Evolutionary conservation across 768 basidiomycete species (phyloP).

Genomic region (Macrolepiota fuliginosa): DNA sequence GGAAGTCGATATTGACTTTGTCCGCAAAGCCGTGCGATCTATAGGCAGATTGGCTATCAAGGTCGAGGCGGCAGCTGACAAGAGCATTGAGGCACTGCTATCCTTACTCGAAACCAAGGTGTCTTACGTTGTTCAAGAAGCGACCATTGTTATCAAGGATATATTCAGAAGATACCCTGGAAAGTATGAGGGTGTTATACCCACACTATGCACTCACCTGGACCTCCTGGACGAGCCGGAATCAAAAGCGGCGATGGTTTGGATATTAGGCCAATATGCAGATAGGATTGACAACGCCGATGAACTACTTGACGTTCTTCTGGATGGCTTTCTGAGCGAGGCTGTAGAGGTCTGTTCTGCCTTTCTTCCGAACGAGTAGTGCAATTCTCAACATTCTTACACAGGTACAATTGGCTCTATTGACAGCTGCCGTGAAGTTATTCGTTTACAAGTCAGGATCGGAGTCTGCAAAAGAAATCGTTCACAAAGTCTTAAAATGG

Average conservation of each 20-base stretch:
- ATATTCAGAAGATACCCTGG: conserved; percentile 97
- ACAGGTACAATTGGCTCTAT: conserved; percentile 91
- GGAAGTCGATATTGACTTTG: conserved; percentile 97
- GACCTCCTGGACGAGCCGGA: conserved; percentile 94
- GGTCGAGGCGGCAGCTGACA: conserved; percentile 84
- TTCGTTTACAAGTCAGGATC: conserved; percentile 88
- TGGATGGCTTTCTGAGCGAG: conserved; percentile 89
- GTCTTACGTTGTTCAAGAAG: conserved; percentile 95
- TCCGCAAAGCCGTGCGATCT: conserved; percentile 94
- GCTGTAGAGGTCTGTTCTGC: conserved; percentile 72
- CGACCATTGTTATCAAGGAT: conserved; percentile 96
- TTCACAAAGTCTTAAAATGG: conserved; percentile 95
- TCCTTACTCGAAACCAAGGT: conserved; percentile 90
- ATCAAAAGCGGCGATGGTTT: conserved; percentile 95
- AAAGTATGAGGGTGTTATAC: conserved; percentile 95
- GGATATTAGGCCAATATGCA: conserved; percentile 97
- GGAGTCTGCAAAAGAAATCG: conserved; percentile 82
- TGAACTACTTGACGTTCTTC: conserved; percentile 89
- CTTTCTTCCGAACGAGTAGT: not conserved
- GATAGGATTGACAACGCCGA: conserved; percentile 95
- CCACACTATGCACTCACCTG: conserved; percentile 87
- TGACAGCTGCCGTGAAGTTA: conserved; percentile 94
- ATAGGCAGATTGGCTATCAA: conserved; percentile 99
- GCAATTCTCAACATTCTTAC: conserved; percentile 3
- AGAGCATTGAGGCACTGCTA: conserved; percentile 85